Base-by-base conservation (phyloP, 2,329 filamentous ascomycete species). In the Cytospora leucostoma region DNA sequence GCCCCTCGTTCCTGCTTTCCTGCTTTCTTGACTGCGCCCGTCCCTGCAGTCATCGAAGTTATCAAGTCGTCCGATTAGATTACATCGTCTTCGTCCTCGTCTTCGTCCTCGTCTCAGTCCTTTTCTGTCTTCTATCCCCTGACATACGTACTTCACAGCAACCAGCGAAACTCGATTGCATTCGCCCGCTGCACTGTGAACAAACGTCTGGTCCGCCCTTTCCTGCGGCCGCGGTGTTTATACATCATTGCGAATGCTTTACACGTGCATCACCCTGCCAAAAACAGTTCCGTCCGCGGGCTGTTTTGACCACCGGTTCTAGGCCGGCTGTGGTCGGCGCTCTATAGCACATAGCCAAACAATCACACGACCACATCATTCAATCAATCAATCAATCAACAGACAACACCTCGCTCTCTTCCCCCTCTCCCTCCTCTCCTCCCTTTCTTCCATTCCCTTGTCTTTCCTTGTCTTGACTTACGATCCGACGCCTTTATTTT, bases 241-340 rank as follows among this genome's bases (percentile, higher is more conserved):
- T 63, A 63, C 38, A 59, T 54, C 56, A 44, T 63, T 51, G 61
- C 61, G 61, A 60, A 63, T 63, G 61, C 40, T 60, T 63, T 59
- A 59, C 56, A 35, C 61, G 56, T 59, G 61, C 17, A 51, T 59
- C 51, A 56, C 44, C 34, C 17, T 55, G 50, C 53, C 51, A 50
- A 32, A 59, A 37, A 17, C 55, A 47, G 47, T 12, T 38, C 54
- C 61, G 50, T 54, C 61, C 49, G 61, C 50, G 61, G 49, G 21
- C 61, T 59, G 56, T 63, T 59, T 63, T 63, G 55, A 49, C 51
- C 54, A 49, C 47, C 56, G 52, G 56, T 49, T 40, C 56, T 44
- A 55, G 59, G 59, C 59, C 59, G 59, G 59, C 59, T 53, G 51
- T 55, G 59, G 59, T 61, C 59, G 59, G 59, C 59, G 59, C 59